Base-by-base conservation (phyloP, 1,139 yeast species). In the Zygotorulaspora mrakii region DNA sequence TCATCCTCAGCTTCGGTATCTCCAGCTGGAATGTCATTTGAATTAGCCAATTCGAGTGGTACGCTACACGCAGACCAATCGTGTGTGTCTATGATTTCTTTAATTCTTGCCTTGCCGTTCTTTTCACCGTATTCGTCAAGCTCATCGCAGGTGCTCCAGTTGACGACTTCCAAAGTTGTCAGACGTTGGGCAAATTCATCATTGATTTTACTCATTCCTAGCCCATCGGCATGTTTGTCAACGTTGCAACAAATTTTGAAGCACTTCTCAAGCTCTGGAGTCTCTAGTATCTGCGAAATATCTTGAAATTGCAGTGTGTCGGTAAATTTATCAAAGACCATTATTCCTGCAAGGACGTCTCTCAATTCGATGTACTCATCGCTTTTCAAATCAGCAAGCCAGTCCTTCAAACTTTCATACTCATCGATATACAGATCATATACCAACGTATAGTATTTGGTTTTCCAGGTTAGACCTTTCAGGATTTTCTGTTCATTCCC, bases 361-460 rank as follows among this genome's bases (percentile, higher is more conserved):
- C 63, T 42, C 18, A 59, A 48, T 12, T 53, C 61, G 3, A 44
- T 40, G 31, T 49, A 60, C 13, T 59, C 64, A 1, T 43, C 45
- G 5, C 40, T 25, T 2, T 16, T 11, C 31, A 61, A 50, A 11
- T 60, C 64, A 0, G 27, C 21, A 2, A 51, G 14, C 67, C 67
- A 64, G 8, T 42, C 43, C 1, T 41, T 37, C 13, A 62, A 29
- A 12, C 37, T 41, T 6, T 47, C 54, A 26, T 40, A 49, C 5
- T 48, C 52, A 39, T 62, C 67, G n/a, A 64, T 43, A 49, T 64
- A 64, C 2, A 61, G 41, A 30, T 62, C 66, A 16, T 51, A 48
- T 0, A 26, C 23, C 0, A 54, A 47, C 8, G 43, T 29, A 40
- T 59, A 63, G 43, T 64, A 64, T 44, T 58, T 62, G 5, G 59